Conservation (phyloP, 73 alveolate genomes). For the Tetrahymena borealis region DNA sequence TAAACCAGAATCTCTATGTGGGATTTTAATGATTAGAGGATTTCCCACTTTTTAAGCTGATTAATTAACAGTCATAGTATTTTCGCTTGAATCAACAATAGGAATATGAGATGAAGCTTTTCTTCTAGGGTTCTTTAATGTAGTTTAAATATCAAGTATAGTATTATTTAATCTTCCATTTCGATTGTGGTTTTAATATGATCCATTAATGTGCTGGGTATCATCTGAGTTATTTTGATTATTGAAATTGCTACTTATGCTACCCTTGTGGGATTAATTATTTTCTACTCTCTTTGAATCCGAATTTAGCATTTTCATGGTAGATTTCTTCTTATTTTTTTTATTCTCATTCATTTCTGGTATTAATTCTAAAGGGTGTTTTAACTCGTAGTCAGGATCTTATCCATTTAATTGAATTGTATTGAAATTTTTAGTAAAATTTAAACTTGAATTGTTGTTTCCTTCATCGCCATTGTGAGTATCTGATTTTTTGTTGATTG, state of each 20-base stretch:
- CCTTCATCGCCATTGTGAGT: not conserved
- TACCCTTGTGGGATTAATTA: not conserved
- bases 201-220: not conserved
- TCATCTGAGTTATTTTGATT: not conserved
- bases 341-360: not conserved
- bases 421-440: not conserved
- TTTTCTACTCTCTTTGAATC: not conserved
- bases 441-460: not conserved
- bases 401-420: not conserved
- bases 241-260: not conserved
- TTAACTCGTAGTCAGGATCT: not conserved
- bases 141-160: not conserved
- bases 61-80: not conserved
- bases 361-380: not conserved
- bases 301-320: not conserved
- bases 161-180: not conserved
- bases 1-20: not conserved
- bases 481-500: not conserved
- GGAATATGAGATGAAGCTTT: not conserved
- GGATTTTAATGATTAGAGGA: not conserved
- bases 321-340: not conserved
- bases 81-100: not conserved
- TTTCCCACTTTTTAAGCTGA: not conserved
- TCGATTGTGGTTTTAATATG: not conserved
- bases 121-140: not conserved